A percentile compares a stretch with the other conserved stretches of the same genome.
Evolutionary conservation across 345 rosid species (phyloP).

Genomic region (Lumnitzera littorea): DNA sequence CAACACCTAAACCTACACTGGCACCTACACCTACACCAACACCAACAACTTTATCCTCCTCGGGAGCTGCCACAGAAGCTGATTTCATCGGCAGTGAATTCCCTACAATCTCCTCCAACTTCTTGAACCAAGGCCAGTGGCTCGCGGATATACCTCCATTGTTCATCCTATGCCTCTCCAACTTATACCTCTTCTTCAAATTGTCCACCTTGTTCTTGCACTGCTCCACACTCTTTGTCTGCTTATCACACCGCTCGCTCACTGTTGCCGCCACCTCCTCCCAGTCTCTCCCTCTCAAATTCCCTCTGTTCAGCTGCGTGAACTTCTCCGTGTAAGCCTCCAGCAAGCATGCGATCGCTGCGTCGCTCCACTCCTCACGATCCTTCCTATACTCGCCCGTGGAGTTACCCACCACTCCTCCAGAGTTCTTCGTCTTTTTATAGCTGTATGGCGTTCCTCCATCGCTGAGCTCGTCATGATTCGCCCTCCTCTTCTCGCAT

Average conservation of each 20-base stretch:
- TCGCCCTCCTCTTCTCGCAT: slow-evolving; percentile 40
- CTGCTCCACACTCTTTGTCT: slow-evolving; percentile 65
- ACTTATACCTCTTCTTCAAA: slow-evolving; percentile 81
- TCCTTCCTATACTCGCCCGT: slow-evolving; percentile 64
- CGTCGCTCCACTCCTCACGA: slow-evolving; percentile 91
- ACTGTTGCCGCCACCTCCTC: slow-evolving; percentile 85
- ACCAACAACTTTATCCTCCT: slow-evolving; percentile 45
- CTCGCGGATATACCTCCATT: slow-evolving; percentile 46
- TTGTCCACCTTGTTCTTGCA: slow-evolving; percentile 94
- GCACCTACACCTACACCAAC: slow-evolving; percentile 19
- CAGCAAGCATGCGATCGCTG: slow-evolving; percentile 67
- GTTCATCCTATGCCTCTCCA: slow-evolving; percentile 69
- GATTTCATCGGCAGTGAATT: slow-evolving; percentile 37
- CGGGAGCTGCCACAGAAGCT: slow-evolving; percentile 32
- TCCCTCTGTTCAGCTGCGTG: slow-evolving; percentile 71
- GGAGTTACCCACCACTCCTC: slow-evolving; percentile 22
- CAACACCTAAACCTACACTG: not conserved
- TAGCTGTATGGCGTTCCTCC: slow-evolving; percentile 46
- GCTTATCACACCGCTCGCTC: slow-evolving; percentile 63
- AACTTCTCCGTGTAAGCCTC: slow-evolving; percentile 82
- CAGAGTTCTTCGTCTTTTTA: slow-evolving; percentile 39
- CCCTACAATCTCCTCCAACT: slow-evolving; percentile 73
- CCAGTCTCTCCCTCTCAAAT: slow-evolving; percentile 88
- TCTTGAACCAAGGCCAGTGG: slow-evolving; percentile 92
- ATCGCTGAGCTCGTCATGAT: slow-evolving; percentile 45